These are phyloP conservation scores for Diaporthe citriasiana DNA, from an alignment of 2,329 filamentous ascomycete species.

Conservation along the genomic window DNA sequence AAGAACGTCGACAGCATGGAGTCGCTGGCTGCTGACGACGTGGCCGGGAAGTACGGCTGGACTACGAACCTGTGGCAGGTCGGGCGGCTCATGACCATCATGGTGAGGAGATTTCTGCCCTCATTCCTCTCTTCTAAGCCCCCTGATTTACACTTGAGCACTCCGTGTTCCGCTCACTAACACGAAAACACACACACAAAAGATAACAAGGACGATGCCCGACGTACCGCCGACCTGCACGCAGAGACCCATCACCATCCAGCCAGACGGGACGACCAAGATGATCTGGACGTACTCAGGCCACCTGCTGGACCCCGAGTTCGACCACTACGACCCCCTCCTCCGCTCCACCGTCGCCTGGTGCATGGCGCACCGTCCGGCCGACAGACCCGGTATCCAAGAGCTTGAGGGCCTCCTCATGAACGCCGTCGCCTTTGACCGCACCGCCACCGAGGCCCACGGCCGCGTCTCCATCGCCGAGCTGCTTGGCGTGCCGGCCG, in stretches of 20 bases:
- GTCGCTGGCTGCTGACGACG: background rate
- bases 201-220: slow-evolving; percentile 19
- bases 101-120: background rate
- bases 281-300: slow-evolving; percentile 14
- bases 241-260: background rate
- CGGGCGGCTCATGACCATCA: slow-evolving; percentile 25
- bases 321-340: background rate
- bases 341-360: slow-evolving; percentile 7
- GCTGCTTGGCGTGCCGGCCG: background rate
- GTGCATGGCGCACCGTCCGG: slow-evolving; percentile 20
- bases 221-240: slow-evolving; percentile 20
- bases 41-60: slow-evolving; percentile 27
- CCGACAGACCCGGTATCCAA: background rate
- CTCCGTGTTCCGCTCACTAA: background rate
- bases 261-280: background rate
- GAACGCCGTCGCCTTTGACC: background rate
- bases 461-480: background rate
- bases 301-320: background rate
- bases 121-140: background rate
- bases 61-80: slow-evolving; percentile 31
- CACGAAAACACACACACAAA: too few species aligned
- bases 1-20: slow-evolving; percentile 9
- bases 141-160: accelerated
- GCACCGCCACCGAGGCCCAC: background rate
- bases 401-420: background rate